A percentile compares a stretch with the other conserved stretches of the same genome.
These are phyloP conservation scores for Acacia pycnantha DNA, from an alignment of 331 rosid genomes.

Conservation along the genomic window DNA sequence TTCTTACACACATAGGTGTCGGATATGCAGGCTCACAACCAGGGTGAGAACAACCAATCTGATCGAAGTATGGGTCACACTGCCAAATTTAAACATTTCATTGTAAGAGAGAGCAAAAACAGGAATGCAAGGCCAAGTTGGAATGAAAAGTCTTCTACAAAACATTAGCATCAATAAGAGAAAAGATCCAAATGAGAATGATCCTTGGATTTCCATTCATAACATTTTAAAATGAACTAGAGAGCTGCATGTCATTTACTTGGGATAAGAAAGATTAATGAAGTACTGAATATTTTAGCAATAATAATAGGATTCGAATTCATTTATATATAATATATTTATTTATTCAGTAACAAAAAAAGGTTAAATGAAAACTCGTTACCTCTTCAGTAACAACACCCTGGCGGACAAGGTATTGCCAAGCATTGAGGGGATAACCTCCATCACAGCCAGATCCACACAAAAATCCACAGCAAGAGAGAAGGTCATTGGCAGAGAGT, in stretches of 20 bases:
- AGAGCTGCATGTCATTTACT: neutral
- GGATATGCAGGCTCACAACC: constrained; percentile 88
- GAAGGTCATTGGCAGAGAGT: constrained; percentile 83
- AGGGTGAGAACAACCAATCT: constrained; percentile 91
- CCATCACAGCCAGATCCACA: constrained; percentile 95
- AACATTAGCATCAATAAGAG: constrained; percentile 22
- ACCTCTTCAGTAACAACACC: constrained; percentile 99
- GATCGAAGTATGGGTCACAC: constrained; percentile 97
- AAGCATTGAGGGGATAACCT: constrained; percentile 77
- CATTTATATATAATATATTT: neutral
- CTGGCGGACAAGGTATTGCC: constrained; percentile 68
- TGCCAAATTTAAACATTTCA: constrained; percentile 31
- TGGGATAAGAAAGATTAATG: neutral
- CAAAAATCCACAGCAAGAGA: constrained; percentile 88
- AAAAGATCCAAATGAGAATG: constrained; percentile 1
- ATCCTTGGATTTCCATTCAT: constrained; percentile 1
- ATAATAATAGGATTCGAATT: neutral
- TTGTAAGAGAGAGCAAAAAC: neutral
- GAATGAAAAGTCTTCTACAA: neutral
- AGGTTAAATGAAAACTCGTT: constrained; percentile 23
- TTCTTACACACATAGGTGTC: constrained; percentile 71
- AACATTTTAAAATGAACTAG: neutral
- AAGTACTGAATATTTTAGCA: neutral
- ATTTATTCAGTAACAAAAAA: neutral
- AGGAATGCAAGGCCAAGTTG: neutral